phyloP scores from a whole-genome alignment of 78 protist genomes.

The Isochrysis galbana region DNA sequence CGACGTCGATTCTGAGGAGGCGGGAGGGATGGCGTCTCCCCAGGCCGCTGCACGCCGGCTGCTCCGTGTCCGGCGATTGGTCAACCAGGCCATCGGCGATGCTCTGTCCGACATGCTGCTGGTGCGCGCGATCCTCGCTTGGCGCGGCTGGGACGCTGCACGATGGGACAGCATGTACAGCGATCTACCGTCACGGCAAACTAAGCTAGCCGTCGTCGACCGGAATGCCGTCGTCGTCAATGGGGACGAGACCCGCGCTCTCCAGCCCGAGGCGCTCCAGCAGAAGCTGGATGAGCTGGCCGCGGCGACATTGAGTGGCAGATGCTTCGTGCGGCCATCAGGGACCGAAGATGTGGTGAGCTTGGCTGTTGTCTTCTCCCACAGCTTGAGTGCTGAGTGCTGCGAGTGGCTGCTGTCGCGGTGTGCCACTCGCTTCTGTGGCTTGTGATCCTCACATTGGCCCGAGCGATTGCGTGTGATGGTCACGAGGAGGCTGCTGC shows the following conservation, averaged over 20 bases:
- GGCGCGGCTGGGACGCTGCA: slow-evolving; percentile 6
- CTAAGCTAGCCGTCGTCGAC: slow-evolving; percentile 54
- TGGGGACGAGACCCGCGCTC: slow-evolving; percentile 38
- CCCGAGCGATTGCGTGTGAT: too few relatives aligned
- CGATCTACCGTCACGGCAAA: slow-evolving; percentile 68
- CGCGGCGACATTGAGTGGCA: not conserved
- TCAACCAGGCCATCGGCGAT: slow-evolving; percentile 72
- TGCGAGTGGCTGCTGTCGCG: too few relatives aligned
- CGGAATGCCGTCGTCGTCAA: slow-evolving; percentile 24
- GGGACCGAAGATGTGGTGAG: slow-evolving; percentile 82
- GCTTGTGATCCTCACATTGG: too few relatives aligned
- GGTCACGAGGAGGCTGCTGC: too few relatives aligned
- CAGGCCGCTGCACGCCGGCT: too few relatives aligned
- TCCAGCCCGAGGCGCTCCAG: slow-evolving; percentile 48
- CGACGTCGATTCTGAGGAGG: too few relatives aligned
- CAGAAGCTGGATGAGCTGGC: not conserved
- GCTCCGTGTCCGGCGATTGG: too few relatives aligned
- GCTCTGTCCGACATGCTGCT: slow-evolving; percentile 72
- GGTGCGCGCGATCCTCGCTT: slow-evolving; percentile 58
- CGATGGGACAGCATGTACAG: slow-evolving; percentile 60
- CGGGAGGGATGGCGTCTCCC: too few relatives aligned
- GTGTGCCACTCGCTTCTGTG: too few relatives aligned
- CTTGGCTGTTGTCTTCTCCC: too few relatives aligned
- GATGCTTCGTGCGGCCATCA: slow-evolving; percentile 74
- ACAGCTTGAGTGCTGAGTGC: too few relatives aligned